A percentile compares a stretch with the other conserved stretches of the same genome.
Evolutionary conservation across 768 basidiomycete genomes (phyloP).

Genomic region (Cantharellus anzutake): DNA sequence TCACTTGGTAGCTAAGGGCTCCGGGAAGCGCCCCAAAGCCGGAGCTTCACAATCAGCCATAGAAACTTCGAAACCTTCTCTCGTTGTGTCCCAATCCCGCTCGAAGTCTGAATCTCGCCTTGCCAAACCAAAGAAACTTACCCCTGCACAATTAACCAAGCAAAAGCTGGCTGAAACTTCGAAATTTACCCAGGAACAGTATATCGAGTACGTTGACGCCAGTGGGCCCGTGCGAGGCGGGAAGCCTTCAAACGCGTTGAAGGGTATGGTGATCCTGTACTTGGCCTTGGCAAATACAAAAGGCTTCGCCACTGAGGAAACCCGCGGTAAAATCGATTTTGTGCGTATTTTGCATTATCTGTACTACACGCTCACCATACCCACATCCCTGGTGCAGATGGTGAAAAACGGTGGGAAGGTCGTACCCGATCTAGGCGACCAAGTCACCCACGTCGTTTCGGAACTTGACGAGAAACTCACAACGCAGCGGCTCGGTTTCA

Average conservation of each 20-base stretch:
- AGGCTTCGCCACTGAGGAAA: neutral
- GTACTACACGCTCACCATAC: neutral
- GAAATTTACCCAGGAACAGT: constrained; percentile 15
- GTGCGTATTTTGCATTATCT: neutral
- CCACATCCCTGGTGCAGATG: neutral
- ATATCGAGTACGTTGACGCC: neutral
- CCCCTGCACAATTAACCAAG: neutral
- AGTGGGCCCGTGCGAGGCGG: neutral
- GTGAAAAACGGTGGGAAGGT: neutral
- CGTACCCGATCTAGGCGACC: neutral
- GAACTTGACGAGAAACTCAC: neutral
- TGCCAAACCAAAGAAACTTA: too few relatives aligned
- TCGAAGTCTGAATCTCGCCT: too few relatives aligned
- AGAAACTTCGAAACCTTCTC: too few relatives aligned
- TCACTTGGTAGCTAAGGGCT: too few relatives aligned
- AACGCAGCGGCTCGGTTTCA: neutral
- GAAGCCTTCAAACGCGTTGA: neutral
- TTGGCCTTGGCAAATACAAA: neutral
- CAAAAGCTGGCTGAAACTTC: neutral
- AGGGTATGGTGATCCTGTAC: neutral
- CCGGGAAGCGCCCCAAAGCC: too few relatives aligned
- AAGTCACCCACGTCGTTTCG: neutral
- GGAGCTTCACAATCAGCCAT: too few relatives aligned
- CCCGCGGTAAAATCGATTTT: neutral
- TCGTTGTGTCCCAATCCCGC: too few relatives aligned